Evolutionary conservation across 495 filamentous ascomycete species (phyloP).

Genomic region (Parathielavia hyrcaniae): DNA sequence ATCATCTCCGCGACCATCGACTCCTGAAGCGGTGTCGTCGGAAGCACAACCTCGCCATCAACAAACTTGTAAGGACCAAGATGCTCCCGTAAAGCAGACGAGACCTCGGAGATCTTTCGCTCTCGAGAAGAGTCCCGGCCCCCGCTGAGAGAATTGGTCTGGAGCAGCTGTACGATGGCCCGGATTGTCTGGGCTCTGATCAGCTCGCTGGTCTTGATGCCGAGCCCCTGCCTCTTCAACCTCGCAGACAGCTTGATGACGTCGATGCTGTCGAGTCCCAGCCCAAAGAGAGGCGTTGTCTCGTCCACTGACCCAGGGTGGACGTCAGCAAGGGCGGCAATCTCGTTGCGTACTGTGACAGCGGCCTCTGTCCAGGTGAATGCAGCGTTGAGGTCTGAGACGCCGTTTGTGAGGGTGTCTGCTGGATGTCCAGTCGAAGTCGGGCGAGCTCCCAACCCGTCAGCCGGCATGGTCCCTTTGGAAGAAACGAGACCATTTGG

Average conservation of each 20-base stretch:
- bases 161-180: constrained; percentile 2
- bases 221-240: constrained; percentile 53
- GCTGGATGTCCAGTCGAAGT: not conserved
- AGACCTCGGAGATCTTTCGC: not conserved
- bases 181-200: constrained; percentile 63
- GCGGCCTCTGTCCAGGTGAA: constrained; percentile 54
- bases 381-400: too few relatives aligned
- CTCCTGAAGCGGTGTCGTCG: constrained; percentile 71
- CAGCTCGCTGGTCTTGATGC: constrained; percentile 58
- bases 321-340: constrained; percentile 54
- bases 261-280: constrained; percentile 66
- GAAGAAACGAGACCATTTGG: not conserved
- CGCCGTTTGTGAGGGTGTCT: too few relatives aligned
- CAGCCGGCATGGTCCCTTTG: too few relatives aligned
- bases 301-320: constrained; percentile 44
- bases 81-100: constrained; percentile 1
- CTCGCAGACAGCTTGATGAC: constrained; percentile 60
- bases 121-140: not conserved
- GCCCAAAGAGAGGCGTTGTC: constrained; percentile 53
- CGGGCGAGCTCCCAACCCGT: too few relatives aligned
- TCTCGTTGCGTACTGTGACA: constrained; percentile 47
- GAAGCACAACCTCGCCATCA: constrained; percentile 50
- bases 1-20: constrained; percentile 74
- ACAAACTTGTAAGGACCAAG: constrained; percentile 13
- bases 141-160: not conserved